A percentile compares a stretch with the other conserved stretches of the same genome.
These are phyloP conservation scores for Hypoxylon sp. DNA, from an alignment of 2,329 filamentous ascomycete species.

Conservation along the genomic window DNA sequence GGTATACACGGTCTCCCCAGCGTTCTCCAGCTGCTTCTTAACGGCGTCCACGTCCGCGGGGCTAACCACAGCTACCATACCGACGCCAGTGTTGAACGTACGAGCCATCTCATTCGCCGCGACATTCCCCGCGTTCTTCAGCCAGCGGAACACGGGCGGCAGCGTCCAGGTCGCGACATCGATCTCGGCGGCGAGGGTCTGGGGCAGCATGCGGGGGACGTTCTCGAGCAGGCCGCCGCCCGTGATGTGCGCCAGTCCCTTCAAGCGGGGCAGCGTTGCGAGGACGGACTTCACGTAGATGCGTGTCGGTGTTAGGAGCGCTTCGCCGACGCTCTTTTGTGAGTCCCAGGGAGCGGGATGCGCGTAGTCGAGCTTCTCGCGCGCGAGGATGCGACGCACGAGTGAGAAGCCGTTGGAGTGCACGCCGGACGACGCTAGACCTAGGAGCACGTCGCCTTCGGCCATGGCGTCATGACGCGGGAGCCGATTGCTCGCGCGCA, in stretches of 20 bases:
- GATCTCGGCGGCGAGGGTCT: conserved; percentile 81
- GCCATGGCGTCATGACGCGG: conserved; percentile 82
- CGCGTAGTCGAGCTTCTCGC: conserved; percentile 76
- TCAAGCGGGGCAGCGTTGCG: conserved; percentile 74
- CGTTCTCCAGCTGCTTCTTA: conserved; percentile 68
- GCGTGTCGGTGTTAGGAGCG: conserved; percentile 86
- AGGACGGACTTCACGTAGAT: conserved; percentile 93
- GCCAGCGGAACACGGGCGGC: conserved; percentile 86
- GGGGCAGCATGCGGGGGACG: conserved; percentile 91
- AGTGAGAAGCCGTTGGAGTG: conserved; percentile 99
- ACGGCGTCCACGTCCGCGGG: conserved; percentile 72
- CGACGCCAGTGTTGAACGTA: conserved; percentile 94
- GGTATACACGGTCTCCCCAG: conserved; percentile 81
- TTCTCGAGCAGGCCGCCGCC: conserved; percentile 95
- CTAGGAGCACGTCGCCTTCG: conserved; percentile 86
- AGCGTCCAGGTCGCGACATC: conserved; percentile 81
- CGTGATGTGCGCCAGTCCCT: conserved; percentile 97
- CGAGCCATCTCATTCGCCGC: conserved; percentile 83
- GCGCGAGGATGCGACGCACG: conserved; percentile 88
- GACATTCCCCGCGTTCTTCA: conserved; percentile 80
- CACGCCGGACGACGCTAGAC: conserved; percentile 84
- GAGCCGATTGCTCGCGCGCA: conserved; percentile 76
- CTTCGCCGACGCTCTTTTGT: conserved; percentile 73
- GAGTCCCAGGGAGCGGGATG: conserved; percentile 82
- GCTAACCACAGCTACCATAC: conserved; percentile 90